Evolutionary conservation across 2,329 filamentous ascomycete genomes (phyloP).

Genomic region (Tolypocladium ovalisporum): DNA sequence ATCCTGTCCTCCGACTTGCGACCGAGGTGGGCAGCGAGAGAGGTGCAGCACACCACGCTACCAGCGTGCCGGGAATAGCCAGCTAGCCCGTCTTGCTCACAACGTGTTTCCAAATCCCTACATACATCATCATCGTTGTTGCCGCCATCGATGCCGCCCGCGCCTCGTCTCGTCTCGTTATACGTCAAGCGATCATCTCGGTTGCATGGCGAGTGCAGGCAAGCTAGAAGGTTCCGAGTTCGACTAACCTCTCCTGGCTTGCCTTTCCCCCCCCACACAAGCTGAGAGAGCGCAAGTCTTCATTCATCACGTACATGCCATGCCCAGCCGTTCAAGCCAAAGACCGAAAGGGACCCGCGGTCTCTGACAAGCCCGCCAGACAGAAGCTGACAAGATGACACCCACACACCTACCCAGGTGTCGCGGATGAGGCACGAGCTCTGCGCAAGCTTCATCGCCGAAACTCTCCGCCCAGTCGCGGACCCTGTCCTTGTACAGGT

Average conservation of each 20-base stretch:
- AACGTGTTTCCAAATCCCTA: neutral
- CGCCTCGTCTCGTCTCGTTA: neutral
- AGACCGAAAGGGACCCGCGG: neutral
- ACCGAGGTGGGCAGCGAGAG: neutral
- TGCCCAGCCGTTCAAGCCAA: too few relatives aligned
- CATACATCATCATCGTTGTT: neutral
- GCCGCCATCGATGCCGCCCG: neutral
- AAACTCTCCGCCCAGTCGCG: neutral
- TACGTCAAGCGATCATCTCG: neutral
- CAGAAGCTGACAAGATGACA: neutral
- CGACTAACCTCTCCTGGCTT: neutral
- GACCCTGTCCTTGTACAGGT: neutral
- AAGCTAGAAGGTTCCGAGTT: neutral
- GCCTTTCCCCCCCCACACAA: neutral
- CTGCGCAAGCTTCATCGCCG: neutral
- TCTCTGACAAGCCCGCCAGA: neutral
- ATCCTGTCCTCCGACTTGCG: neutral
- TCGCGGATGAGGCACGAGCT: neutral
- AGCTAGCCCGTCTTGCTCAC: neutral
- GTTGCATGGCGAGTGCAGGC: neutral
- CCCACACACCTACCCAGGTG: neutral
- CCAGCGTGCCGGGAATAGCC: neutral
- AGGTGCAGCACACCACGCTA: neutral
- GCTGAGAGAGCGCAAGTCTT: neutral
- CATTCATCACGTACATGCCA: too few relatives aligned